Conservation (phyloP, 371 early-diverging fungal species). For the Mortierella sp. region DNA sequence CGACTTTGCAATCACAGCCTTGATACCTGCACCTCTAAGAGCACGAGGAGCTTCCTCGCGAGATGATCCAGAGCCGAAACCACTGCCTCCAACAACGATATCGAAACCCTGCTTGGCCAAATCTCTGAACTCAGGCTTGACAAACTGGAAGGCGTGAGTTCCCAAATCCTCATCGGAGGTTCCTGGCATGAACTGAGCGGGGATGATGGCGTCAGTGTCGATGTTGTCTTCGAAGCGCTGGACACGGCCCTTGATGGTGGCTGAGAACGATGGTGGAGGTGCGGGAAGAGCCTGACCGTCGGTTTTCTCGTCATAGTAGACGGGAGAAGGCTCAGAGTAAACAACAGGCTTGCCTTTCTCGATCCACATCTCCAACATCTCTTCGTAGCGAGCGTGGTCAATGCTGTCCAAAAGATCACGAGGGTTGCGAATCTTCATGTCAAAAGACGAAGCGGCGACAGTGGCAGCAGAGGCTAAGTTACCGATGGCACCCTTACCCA, state of each 20-base stretch:
- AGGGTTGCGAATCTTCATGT: slow-evolving; percentile 79
- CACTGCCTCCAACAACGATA: slow-evolving; percentile 77
- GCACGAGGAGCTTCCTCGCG: slow-evolving; percentile 86
- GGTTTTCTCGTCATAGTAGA: slow-evolving; percentile 56
- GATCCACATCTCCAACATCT: slow-evolving; percentile 73
- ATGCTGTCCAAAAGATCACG: slow-evolving; percentile 71
- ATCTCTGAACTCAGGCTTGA: slow-evolving; percentile 78
- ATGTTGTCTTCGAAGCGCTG: slow-evolving; percentile 81
- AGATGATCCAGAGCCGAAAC: slow-evolving; percentile 81
- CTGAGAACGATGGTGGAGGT: slow-evolving; percentile 54
- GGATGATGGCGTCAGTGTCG: slow-evolving; percentile 85
- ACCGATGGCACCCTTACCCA: slow-evolving; percentile 86
- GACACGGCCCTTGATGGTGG: slow-evolving; percentile 70
- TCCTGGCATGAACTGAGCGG: slow-evolving; percentile 85
- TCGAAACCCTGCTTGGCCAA: slow-evolving; percentile 67
- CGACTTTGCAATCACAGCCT: slow-evolving; percentile 85
- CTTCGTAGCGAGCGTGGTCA: slow-evolving; percentile 68
- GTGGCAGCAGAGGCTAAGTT: slow-evolving; percentile 84
- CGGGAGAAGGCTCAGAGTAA: slow-evolving; percentile 76
- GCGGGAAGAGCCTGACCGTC: slow-evolving; percentile 50
- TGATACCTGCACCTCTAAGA: slow-evolving; percentile 71
- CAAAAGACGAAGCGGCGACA: slow-evolving; percentile 84
- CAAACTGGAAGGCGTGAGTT: slow-evolving; percentile 79
- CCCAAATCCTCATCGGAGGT: slow-evolving; percentile 76
- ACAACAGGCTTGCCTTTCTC: slow-evolving; percentile 67